Evolutionary conservation across 768 basidiomycete genomes (phyloP).

Genomic region (Boletus rubescentipes): DNA sequence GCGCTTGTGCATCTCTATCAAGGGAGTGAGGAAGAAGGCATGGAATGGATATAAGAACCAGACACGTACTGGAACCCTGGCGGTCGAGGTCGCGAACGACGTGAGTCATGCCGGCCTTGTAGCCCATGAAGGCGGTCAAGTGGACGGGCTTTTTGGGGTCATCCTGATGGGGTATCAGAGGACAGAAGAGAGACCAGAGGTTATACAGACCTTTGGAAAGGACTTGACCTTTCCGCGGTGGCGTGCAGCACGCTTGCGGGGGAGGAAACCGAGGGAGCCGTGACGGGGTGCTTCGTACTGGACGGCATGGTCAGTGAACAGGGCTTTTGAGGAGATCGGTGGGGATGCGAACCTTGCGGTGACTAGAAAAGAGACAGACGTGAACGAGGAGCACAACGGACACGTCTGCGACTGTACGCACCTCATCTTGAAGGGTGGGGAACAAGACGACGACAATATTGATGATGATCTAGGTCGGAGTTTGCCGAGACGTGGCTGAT

Average conservation of each 20-base stretch:
- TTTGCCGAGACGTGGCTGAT: conserved; percentile 33
- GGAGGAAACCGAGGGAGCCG: conserved; percentile 96
- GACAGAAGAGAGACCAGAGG: not conserved
- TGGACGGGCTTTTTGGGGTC: conserved; percentile 99
- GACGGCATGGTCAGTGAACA: conserved; percentile 22
- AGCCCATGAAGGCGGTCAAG: conserved; percentile 97
- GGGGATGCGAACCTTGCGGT: conserved; percentile 71
- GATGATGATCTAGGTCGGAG: conserved; percentile 17
- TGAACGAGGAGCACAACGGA: not conserved
- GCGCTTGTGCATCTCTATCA: conserved; percentile 98
- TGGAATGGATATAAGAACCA: not conserved
- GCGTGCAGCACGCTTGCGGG: conserved; percentile 93
- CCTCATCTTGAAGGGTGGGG: conserved; percentile 57
- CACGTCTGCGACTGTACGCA: conserved; percentile 30
- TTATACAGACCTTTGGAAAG: conserved; percentile 84
- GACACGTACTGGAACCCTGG: conserved; percentile 91
- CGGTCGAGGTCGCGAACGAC: conserved; percentile 99
- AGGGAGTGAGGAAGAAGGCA: not conserved
- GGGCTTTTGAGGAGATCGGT: conserved; percentile 9
- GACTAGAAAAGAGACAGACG: conserved; percentile 44
- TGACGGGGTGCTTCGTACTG: conserved; percentile 99
- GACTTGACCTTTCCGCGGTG: conserved; percentile 99
- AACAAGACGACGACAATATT: conserved; percentile 20
- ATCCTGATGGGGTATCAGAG: conserved; percentile 59
- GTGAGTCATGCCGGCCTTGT: conserved; percentile 99